Percentiles rank a stretch among this genome's conserved stretches.
Conservation (phyloP, 2,329 filamentous ascomycete species). For the Fusarium oligoseptatum region DNA sequence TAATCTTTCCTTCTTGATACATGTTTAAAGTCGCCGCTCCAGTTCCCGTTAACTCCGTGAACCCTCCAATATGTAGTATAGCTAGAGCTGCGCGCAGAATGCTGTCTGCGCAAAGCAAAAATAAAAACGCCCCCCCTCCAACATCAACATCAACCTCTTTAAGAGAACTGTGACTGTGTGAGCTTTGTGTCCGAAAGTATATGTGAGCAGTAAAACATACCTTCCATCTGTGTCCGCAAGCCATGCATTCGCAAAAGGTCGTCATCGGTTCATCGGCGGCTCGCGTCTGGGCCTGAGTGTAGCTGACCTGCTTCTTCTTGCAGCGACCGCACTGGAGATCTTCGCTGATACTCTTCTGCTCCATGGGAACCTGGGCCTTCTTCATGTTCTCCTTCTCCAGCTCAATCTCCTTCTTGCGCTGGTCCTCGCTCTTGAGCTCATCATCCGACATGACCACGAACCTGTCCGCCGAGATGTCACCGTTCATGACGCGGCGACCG, state of each 20-base stretch:
- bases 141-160: slow-evolving; percentile 5
- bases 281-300: slow-evolving; percentile 95
- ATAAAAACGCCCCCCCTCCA: slow-evolving; percentile 32
- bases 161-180: slow-evolving; percentile 44
- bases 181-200: background rate
- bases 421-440: slow-evolving; percentile 90
- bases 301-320: slow-evolving; percentile 93
- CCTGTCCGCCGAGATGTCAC: slow-evolving; percentile 76
- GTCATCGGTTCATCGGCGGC: slow-evolving; percentile 95
- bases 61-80: slow-evolving; percentile 24
- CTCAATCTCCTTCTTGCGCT: slow-evolving; percentile 79
- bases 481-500: slow-evolving; percentile 79
- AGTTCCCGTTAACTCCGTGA: slow-evolving; percentile 43
- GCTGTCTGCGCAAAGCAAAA: slow-evolving; percentile 34
- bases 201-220: slow-evolving; percentile 57
- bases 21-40: slow-evolving; percentile 44
- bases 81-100: slow-evolving; percentile 17
- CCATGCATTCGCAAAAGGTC: slow-evolving; percentile 79
- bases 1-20: slow-evolving; percentile 42
- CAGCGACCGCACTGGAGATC: slow-evolving; percentile 92
- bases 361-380: slow-evolving; percentile 94
- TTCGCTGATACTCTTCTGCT: slow-evolving; percentile 89
- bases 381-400: slow-evolving; percentile 95
- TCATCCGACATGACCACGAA: slow-evolving; percentile 92
- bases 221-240: slow-evolving; percentile 80